phyloP scores from a whole-genome alignment of 31 red algal genomes.

The Asparagopsis taxiformis region DNA sequence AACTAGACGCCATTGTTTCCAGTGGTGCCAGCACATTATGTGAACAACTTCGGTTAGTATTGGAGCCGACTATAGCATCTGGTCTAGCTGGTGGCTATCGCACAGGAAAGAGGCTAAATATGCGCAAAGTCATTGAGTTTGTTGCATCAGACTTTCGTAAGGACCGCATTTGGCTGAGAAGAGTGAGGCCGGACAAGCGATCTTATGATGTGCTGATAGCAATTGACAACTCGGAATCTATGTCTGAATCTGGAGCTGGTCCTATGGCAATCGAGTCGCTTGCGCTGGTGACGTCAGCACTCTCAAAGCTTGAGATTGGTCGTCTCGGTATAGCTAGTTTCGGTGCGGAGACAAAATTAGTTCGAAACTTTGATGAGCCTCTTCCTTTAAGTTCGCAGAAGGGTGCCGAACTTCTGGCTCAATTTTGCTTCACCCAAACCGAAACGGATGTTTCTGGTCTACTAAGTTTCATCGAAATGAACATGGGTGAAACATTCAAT shows the following conservation, averaged over 20 bases:
- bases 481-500: constrained; percentile 20
- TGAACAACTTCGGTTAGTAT: constrained; percentile 82
- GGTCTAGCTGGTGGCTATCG: constrained; percentile 86
- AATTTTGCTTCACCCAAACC: constrained; percentile 80
- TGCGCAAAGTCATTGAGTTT: constrained; percentile 96
- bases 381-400: constrained; percentile 51
- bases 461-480: constrained; percentile 50
- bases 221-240: constrained; percentile 96
- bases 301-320: constrained; percentile 88
- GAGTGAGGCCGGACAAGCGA: constrained; percentile 84
- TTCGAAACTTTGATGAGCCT: constrained; percentile 76
- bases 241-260: constrained; percentile 88
- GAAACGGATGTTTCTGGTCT: constrained; percentile 80
- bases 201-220: constrained; percentile 94
- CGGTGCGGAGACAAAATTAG: constrained; percentile 58
- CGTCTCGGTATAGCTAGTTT: constrained; percentile 85
- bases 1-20: constrained; percentile 48
- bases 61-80: constrained; percentile 77
- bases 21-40: constrained; percentile 60
- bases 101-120: constrained; percentile 95
- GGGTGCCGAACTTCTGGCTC: constrained; percentile 58
- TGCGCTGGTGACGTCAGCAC: constrained; percentile 70
- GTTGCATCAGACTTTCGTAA: constrained; percentile 90
- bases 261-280: constrained; percentile 83
- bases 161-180: constrained; percentile 97